Evolutionary conservation across 208 protist species (phyloP), one percentile per base, ranked within the genome.

Genomic region (Wallacemonas sp.): DNA sequence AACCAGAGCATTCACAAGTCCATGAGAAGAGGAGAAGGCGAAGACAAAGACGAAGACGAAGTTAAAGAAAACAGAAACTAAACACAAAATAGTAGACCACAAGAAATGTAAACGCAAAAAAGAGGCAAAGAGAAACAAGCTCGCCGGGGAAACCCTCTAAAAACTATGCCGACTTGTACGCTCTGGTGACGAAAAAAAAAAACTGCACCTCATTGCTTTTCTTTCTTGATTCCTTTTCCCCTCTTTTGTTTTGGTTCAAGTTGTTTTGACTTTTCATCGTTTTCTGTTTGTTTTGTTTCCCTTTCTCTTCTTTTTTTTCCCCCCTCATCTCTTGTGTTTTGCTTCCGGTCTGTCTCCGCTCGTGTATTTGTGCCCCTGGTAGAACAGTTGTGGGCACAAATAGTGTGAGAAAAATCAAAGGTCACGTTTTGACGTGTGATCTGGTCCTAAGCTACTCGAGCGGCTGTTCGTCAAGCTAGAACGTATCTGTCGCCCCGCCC

Each of bases 281-380:
- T 51, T 58, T 21, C 44, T 30, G 17, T 3, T 27, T 58, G 2
- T 60, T 61, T 62, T 64, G 4, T 27, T 27, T n/a, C 11, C 22
- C 27, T 55, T 19, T 58, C 6, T 19, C 30, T 42, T 45, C 31
- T 21, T 61, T 49, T 61, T 67, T 67, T 62, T 63, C 54, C n/a
- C 14, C 22, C 31, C 51, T 66, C 60, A 27, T 39, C 11, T 63
- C 39, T 33, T 26, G 19, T 8, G 1, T 56, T 39, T 9, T 68
- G 17, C 42, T 63, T 42, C 11, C 54, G 31, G 33, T 61, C n/a
- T n/a, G n/a, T n/a, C 14, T 27, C 19, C 17, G 36, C 8, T 67
- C 58, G 62, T 58, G 51, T 58, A 6, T 15, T 38, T 21, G 15
- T 58, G 19, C 28, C 51, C 51, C 17, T 41, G 51, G 51, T 58